phyloP scores from a whole-genome alignment of 805 yeast species.

The Saccharomyces mikatae region DNA sequence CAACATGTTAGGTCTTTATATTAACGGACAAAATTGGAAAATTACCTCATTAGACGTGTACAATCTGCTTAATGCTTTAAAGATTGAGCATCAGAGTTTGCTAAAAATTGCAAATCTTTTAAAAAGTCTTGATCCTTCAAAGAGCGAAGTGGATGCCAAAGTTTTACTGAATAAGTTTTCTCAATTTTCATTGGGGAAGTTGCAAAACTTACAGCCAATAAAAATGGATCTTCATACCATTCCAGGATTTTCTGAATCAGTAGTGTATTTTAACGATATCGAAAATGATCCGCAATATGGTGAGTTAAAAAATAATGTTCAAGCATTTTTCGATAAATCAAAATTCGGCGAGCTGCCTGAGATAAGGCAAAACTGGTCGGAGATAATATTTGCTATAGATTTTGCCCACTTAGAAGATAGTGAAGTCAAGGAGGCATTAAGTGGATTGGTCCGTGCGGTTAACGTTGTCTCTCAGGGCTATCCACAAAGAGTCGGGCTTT shows the following conservation, averaged over 20 bases:
- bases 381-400: slow-evolving; percentile 60
- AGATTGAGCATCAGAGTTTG: slow-evolving; percentile 15
- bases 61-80: slow-evolving; percentile 16
- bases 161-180: slow-evolving; percentile 17
- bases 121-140: slow-evolving; percentile 23
- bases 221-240: slow-evolving; percentile 28
- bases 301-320: slow-evolving; percentile 37
- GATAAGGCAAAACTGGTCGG: slow-evolving; percentile 66
- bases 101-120: slow-evolving; percentile 8
- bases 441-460: slow-evolving; percentile 42
- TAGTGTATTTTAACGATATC: slow-evolving; percentile 72
- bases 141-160: slow-evolving; percentile 8
- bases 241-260: slow-evolving; percentile 30
- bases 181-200: slow-evolving; percentile 14
- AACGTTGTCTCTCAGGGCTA: slow-evolving; percentile 45
- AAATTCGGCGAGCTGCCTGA: slow-evolving; percentile 60
- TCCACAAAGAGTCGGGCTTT: slow-evolving; percentile 74
- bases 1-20: slow-evolving; percentile 25
- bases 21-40: slow-evolving; percentile 28
- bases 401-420: slow-evolving; percentile 37
- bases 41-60: slow-evolving; percentile 17
- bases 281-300: slow-evolving; percentile 52
- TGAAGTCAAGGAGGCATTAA: slow-evolving; percentile 35
- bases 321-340: slow-evolving; percentile 38
- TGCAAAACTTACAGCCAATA: slow-evolving; percentile 25